Percentiles rank a stretch among this genome's conserved stretches.
These are phyloP conservation scores for Anisogramma anomala DNA, from an alignment of 2,329 filamentous ascomycete genomes.

Conservation along the genomic window DNA sequence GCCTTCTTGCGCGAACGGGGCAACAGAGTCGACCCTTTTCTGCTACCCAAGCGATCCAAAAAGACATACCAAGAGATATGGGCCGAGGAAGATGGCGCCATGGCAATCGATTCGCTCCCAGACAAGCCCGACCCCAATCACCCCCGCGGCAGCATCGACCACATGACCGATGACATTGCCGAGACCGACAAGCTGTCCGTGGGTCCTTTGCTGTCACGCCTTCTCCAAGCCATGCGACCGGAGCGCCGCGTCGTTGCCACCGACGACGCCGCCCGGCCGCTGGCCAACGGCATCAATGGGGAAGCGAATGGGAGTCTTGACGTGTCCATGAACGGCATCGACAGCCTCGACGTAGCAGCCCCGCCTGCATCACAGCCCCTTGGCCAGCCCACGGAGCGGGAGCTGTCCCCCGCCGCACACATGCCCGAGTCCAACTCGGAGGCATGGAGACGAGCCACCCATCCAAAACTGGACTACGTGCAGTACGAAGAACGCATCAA, in stretches of 20 bases:
- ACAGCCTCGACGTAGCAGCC: slow-evolving; percentile 30
- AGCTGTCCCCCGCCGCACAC: slow-evolving; percentile 58
- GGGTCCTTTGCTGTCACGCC: slow-evolving; percentile 70
- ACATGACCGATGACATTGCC: slow-evolving; percentile 73
- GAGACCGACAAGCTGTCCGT: slow-evolving; percentile 85
- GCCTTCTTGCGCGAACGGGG: slow-evolving; percentile 85
- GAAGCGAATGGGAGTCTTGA: slow-evolving; percentile 35
- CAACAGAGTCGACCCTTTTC: slow-evolving; percentile 71
- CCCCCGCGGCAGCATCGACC: slow-evolving; percentile 72
- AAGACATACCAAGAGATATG: slow-evolving; percentile 82
- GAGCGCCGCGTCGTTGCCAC: slow-evolving; percentile 44
- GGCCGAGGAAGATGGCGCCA: slow-evolving; percentile 83
- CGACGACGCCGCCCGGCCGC: slow-evolving; percentile 47
- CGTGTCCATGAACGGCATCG: slow-evolving; percentile 40
- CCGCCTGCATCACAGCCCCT: slow-evolving; percentile 10
- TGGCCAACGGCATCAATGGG: slow-evolving; percentile 36
- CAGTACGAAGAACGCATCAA: slow-evolving; percentile 85
- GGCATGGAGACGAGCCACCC: slow-evolving; percentile 66
- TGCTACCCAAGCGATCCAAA: slow-evolving; percentile 75
- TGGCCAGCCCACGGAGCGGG: slow-evolving; percentile 20
- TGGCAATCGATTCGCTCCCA: slow-evolving; percentile 57
- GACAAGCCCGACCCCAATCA: slow-evolving; percentile 69
- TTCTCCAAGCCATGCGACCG: slow-evolving; percentile 71
- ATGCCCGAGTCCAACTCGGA: slow-evolving; percentile 69
- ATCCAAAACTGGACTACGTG: slow-evolving; percentile 68